These are phyloP conservation scores for Quercus phellos DNA, from an alignment of 331 rosid genomes.

Conservation along the genomic window DNA sequence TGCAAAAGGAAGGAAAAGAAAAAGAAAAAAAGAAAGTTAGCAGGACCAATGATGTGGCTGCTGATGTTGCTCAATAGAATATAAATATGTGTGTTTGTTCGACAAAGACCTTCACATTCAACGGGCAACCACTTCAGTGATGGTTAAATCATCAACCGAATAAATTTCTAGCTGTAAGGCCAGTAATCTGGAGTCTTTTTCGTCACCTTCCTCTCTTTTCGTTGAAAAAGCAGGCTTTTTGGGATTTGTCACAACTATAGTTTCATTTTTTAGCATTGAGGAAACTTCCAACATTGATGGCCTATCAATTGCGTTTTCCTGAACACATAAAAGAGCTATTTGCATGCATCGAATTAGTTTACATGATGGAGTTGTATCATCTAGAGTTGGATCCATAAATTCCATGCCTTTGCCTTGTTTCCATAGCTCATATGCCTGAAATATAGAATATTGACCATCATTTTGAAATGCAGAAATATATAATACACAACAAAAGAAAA, in stretches of 20 bases:
- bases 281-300: conserved; percentile 29
- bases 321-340: conserved; percentile 27
- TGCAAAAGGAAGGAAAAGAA: too few species aligned
- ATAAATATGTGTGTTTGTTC: too few species aligned
- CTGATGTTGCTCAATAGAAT: too few species aligned
- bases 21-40: too few species aligned
- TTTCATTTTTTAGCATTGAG: conserved; percentile 12
- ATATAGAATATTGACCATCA: neutral
- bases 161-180: neutral
- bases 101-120: neutral
- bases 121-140: neutral
- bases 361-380: conserved; percentile 16
- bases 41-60: too few species aligned
- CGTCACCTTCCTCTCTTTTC: neutral
- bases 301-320: conserved; percentile 25
- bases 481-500: neutral
- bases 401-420: conserved; percentile 13
- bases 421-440: conserved; percentile 21
- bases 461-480: neutral
- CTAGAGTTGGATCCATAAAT: conserved; percentile 23
- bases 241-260: neutral
- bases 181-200: neutral
- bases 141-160: neutral
- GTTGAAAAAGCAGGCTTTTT: neutral
- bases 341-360: conserved; percentile 24